phyloP scores from a whole-genome alignment of 1,284 basidiomycete species.

The Irpex sp. region DNA sequence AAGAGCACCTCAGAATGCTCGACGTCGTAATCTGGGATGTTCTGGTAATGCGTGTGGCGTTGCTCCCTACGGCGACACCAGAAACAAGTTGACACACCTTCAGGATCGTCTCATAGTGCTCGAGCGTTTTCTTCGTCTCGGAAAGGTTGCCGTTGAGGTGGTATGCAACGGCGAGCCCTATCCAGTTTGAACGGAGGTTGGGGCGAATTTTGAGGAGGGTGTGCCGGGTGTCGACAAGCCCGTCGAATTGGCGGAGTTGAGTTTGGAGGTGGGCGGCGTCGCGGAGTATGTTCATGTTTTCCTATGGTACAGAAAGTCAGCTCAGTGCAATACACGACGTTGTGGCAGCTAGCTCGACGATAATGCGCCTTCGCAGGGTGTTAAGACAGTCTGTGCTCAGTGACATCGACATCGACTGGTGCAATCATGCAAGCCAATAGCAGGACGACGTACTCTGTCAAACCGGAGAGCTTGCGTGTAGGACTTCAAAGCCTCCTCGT shows the following conservation, averaged over 20 bases:
- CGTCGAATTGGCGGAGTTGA: constrained; percentile 83
- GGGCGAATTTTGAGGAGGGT: constrained; percentile 82
- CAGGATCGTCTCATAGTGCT: constrained; percentile 60
- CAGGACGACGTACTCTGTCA: constrained; percentile 68
- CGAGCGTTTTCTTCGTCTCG: constrained; percentile 74
- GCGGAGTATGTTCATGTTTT: constrained; percentile 91
- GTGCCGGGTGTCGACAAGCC: constrained; percentile 81
- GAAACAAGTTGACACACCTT: constrained; percentile 42
- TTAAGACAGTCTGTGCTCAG: neutral
- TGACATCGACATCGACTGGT: neutral
- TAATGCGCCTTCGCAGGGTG: no score
- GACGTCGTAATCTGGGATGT: constrained; percentile 72
- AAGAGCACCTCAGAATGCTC: constrained; percentile 87
- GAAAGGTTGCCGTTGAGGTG: constrained; percentile 76
- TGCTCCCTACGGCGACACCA: neutral
- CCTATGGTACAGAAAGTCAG: constrained; percentile 42
- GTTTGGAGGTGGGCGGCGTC: constrained; percentile 90
- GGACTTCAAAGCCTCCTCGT: constrained; percentile 85
- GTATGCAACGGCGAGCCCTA: constrained; percentile 86
- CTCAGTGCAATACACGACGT: neutral
- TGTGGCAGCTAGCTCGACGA: neutral
- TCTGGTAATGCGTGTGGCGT: constrained; percentile 37
- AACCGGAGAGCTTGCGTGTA: constrained; percentile 80
- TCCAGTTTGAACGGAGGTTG: constrained; percentile 86
- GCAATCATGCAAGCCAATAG: neutral